Percentiles rank a stretch among this genome's conserved stretches.
Conservation (phyloP, 1,284 basidiomycete genomes). For the Schizopora paradoxa region DNA sequence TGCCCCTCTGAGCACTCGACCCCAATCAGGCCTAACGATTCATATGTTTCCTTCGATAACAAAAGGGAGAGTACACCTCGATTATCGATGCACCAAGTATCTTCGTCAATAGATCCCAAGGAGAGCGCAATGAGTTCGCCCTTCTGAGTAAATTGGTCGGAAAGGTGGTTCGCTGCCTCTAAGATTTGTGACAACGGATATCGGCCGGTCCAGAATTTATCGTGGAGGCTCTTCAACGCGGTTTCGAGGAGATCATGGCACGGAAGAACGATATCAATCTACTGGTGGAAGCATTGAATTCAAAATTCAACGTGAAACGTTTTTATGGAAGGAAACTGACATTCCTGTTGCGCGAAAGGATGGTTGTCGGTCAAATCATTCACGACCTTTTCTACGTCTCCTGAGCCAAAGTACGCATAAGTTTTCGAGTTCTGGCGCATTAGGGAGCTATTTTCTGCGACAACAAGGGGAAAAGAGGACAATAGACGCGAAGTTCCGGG, state of each 20-base stretch:
- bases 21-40: conserved; percentile 52
- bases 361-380: conserved; percentile 6
- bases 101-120: conserved; percentile 29
- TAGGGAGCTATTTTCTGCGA: too few species aligned
- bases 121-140: conserved; percentile 10
- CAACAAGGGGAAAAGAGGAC: too few species aligned
- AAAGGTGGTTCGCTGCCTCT: not conserved
- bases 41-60: conserved; percentile 50
- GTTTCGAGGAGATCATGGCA: not conserved
- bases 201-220: conserved; percentile 1
- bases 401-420: not conserved
- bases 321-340: conserved; percentile 2
- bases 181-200: conserved; percentile 1
- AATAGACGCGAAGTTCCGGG: not conserved
- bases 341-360: conserved; percentile 15
- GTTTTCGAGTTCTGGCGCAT: not conserved
- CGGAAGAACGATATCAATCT: conserved; percentile 11
- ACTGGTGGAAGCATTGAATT: conserved; percentile 4
- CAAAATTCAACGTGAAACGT: not conserved
- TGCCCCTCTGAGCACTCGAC: conserved; percentile 37
- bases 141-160: conserved; percentile 5
- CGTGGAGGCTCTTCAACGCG: not conserved
- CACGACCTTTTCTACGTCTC: not conserved
- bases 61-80: conserved; percentile 50
- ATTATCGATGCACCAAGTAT: conserved; percentile 61